phyloP scores from a whole-genome alignment of 768 basidiomycete species.

The Trametes cingulata region DNA sequence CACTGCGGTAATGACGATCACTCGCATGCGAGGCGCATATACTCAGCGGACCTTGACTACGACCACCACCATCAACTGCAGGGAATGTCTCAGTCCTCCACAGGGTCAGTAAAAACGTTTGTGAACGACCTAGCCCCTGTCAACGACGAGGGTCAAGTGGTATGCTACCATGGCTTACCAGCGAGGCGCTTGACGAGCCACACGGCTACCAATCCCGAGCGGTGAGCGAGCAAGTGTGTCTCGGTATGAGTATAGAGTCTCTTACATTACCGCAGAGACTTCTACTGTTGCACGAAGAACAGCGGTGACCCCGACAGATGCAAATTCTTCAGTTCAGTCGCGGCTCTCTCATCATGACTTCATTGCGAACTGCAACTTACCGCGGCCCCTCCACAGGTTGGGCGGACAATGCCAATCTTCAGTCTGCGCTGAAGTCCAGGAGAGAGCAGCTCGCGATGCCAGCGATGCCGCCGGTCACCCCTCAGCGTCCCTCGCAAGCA shows the following conservation, averaged over 20 bases:
- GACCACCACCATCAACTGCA: background rate
- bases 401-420: slow-evolving; percentile 28
- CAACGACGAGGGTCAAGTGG: slow-evolving; percentile 2
- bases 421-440: background rate
- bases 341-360: slow-evolving; percentile 1
- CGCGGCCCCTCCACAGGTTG: slow-evolving; percentile 29
- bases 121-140: slow-evolving; percentile 7
- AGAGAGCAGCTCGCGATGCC: background rate
- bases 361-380: background rate
- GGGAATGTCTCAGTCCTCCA: background rate
- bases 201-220: slow-evolving; percentile 33
- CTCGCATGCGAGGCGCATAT: background rate
- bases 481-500: slow-evolving; percentile 11
- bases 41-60: background rate
- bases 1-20: background rate
- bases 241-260: background rate
- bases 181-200: slow-evolving; percentile 30
- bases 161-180: slow-evolving; percentile 30
- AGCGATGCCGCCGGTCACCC: background rate
- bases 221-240: slow-evolving; percentile 32
- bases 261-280: slow-evolving; percentile 27
- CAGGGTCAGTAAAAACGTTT: background rate
- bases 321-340: slow-evolving; percentile 39
- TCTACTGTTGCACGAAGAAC: slow-evolving; percentile 40
- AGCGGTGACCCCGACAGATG: slow-evolving; percentile 31